phyloP scores from a whole-genome alignment of 1,139 yeast genomes.

The Hansenula sp. region DNA sequence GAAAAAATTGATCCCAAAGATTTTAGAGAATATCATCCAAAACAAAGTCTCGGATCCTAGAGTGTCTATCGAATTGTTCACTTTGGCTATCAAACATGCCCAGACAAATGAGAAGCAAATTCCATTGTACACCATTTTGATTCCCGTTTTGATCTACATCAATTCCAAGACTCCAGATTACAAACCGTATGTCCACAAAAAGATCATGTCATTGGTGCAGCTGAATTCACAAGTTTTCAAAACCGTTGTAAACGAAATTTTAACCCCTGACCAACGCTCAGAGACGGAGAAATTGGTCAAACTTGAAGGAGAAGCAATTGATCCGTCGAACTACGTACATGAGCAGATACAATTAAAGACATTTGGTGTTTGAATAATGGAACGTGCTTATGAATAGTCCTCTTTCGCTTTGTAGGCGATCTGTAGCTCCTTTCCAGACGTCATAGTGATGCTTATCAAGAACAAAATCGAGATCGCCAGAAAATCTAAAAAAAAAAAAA shows the following conservation, averaged over 20 bases:
- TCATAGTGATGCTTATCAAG: too few species aligned
- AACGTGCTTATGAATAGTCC: too few species aligned
- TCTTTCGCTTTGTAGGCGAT: too few species aligned
- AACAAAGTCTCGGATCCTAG: conserved; percentile 31
- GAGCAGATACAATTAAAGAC: conserved; percentile 18
- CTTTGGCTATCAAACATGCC: conserved; percentile 40
- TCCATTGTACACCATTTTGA: conserved; percentile 13
- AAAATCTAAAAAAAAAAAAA: too few species aligned
- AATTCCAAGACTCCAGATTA: conserved; percentile 20
- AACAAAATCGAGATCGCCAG: neutral
- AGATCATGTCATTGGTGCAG: conserved; percentile 48
- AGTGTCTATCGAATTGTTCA: conserved; percentile 51
- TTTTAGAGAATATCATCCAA: conserved; percentile 9
- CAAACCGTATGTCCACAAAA: conserved; percentile 43
- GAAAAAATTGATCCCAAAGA: conserved; percentile 12
- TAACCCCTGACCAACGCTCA: conserved; percentile 36
- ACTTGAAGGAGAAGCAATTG: conserved; percentile 1
- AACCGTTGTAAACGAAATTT: conserved; percentile 35
- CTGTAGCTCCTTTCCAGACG: too few species aligned
- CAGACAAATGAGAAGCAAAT: conserved; percentile 20
- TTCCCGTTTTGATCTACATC: conserved; percentile 14
- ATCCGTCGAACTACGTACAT: neutral
- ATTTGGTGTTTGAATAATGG: conserved; percentile 10
- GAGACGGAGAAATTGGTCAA: conserved; percentile 40
- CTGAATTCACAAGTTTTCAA: conserved; percentile 53